These are phyloP conservation scores for Suillus tomentosus DNA, from an alignment of 768 basidiomycete species.

Conservation along the genomic window DNA sequence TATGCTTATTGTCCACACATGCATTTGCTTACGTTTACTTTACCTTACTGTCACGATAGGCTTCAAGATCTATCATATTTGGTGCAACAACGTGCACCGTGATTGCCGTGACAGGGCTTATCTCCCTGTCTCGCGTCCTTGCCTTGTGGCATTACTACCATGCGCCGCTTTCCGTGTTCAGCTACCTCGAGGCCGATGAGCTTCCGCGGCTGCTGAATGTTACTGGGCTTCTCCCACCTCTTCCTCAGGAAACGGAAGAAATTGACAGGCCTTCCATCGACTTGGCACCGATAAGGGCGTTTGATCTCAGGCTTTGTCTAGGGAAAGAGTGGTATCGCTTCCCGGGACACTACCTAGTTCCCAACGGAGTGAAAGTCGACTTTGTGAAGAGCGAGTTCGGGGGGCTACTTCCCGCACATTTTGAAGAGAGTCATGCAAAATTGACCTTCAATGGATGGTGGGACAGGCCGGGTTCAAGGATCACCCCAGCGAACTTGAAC, in stretches of 20 bases:
- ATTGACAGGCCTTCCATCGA: conserved; percentile 54
- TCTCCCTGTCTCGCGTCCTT: conserved; percentile 79
- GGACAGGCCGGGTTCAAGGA: conserved; percentile 58
- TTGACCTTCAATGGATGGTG: conserved; percentile 18
- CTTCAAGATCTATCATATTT: conserved; percentile 76
- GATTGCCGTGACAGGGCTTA: conserved; percentile 59
- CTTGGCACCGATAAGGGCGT: conserved; percentile 63
- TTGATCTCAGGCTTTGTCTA: conserved; percentile 79
- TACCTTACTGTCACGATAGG: conserved; percentile 45
- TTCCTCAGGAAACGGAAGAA: conserved; percentile 45
- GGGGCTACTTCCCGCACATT: conserved; percentile 86
- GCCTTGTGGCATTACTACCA: conserved; percentile 91
- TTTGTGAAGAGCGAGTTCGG: conserved; percentile 93
- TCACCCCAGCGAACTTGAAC: conserved; percentile 70
- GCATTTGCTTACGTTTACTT: not conserved
- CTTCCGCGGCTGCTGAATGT: conserved; percentile 80
- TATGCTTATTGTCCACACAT: not conserved
- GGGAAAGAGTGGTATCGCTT: conserved; percentile 98
- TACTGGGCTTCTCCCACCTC: conserved; percentile 60
- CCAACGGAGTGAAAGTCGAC: conserved; percentile 76
- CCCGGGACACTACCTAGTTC: conserved; percentile 87
- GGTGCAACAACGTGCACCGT: conserved; percentile 72
- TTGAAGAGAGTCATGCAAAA: conserved; percentile 38
- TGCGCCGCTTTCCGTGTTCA: conserved; percentile 74
- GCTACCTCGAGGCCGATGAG: conserved; percentile 73